Base-by-base conservation (phyloP, 1,139 yeast genomes). In the Suhomyces coccinellae region DNA sequence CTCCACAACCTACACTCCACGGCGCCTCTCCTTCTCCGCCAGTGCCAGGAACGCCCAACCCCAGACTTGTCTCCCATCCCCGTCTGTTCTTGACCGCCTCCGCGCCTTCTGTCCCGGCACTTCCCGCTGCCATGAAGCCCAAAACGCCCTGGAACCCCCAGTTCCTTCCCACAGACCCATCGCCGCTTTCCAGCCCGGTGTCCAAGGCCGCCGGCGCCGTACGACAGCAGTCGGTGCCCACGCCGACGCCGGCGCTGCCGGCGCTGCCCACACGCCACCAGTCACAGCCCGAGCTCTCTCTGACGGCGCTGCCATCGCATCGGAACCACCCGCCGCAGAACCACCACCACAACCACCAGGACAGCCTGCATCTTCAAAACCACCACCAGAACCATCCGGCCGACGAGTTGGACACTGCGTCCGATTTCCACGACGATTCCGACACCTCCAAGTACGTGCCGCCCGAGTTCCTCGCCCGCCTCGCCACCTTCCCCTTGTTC, bases 401-500 rank as follows among this genome's bases (percentile, higher is more conserved):
- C 44, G 33, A 36, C 37, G 36, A 36, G 32, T 36, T 44, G 27
- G 44, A 50, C 10, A 36, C 46, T 13, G 45, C 42, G 11, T 38
- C 36, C 38, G 48, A 45, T 22, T 44, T 38, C 20, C 39, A 29
- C 16, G 40, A 40, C 20, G 47, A 44, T 27, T 11, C 40, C 7
- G n/a, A 44, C n/a, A 16, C 44, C 32, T 31, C 28, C 33, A 47
- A 42, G 26, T 43, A 48, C 17, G 58, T 77, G n/a, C 85, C 85
- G 0, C 73, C 78, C 6, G 80, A 78, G 51, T 67, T 84, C 37
- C 57, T 82, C 54, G 73, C 73, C 51, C 66, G 77, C 39, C 67
- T 85, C 30, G 71, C 77, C 37, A 76, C 76, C 26, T 84, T 84
- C 61, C 79, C 88, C 0, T 67, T 85, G 22, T 84, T 84, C 66